phyloP scores from a whole-genome alignment of 1,284 basidiomycete genomes.

The Papiliotrema fonsecae region DNA sequence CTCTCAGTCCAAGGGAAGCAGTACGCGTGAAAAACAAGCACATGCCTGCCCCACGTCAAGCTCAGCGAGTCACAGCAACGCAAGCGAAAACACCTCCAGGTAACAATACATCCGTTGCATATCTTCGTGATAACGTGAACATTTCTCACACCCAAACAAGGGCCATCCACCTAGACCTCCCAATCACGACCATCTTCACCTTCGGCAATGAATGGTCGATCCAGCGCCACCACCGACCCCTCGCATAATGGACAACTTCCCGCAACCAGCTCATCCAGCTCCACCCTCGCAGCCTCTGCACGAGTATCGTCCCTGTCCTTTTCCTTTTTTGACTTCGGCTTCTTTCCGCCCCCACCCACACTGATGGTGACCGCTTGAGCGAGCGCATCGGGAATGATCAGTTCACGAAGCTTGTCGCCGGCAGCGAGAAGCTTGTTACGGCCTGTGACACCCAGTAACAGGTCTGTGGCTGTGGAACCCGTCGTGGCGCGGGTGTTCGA shows the following conservation, averaged over 20 bases:
- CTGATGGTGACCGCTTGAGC: constrained; percentile 55
- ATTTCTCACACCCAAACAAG: no score
- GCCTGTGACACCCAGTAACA: constrained; percentile 50
- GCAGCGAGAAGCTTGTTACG: constrained; percentile 81
- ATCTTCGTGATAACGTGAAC: no score
- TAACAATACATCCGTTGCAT: no score
- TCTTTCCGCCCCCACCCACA: constrained; percentile 54
- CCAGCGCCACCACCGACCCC: constrained; percentile 71
- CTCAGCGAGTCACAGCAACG: no score
- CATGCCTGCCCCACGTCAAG: no score
- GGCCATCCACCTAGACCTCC: constrained; percentile 56
- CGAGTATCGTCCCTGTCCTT: constrained; percentile 54
- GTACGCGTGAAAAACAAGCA: no score
- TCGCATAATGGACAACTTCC: constrained; percentile 87
- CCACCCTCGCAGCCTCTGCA: constrained; percentile 59
- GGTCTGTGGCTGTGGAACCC: constrained; percentile 36
- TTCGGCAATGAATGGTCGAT: constrained; percentile 75
- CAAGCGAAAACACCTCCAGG: no score
- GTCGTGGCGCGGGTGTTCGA: constrained; percentile 11
- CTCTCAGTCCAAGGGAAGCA: no score
- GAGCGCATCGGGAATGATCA: constrained; percentile 87
- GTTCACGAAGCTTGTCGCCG: constrained; percentile 78
- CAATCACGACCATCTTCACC: constrained; percentile 77
- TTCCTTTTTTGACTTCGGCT: constrained; percentile 54
- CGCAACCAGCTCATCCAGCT: constrained; percentile 81